These are phyloP conservation scores for Hymenoscyphus scutula DNA, from an alignment of 2,329 filamentous ascomycete genomes.

Conservation along the genomic window DNA sequence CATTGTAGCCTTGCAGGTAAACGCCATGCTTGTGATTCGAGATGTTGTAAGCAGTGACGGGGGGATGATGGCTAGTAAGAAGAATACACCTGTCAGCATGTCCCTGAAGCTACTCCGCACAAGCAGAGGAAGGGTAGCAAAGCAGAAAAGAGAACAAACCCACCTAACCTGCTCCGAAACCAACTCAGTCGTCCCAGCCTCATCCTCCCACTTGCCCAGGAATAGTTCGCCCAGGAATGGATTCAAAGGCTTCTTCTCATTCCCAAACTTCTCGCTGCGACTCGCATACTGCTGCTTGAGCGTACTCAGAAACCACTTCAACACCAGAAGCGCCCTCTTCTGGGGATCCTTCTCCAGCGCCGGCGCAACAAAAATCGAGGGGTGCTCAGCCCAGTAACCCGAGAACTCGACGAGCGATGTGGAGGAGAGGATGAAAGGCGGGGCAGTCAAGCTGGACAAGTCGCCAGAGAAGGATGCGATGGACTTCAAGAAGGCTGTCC, in stretches of 20 bases:
- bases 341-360: conserved; percentile 74
- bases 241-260: conserved; percentile 97
- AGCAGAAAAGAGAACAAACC: conserved; percentile 7
- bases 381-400: conserved; percentile 80
- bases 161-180: conserved; percentile 91
- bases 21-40: conserved; percentile 83
- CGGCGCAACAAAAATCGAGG: conserved; percentile 75
- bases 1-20: conserved; percentile 82
- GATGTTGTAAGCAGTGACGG: conserved; percentile 91
- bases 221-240: conserved; percentile 96
- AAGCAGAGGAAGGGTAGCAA: background rate
- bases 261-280: conserved; percentile 75
- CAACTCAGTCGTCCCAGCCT: conserved; percentile 76
- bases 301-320: conserved; percentile 94
- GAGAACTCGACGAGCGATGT: conserved; percentile 79
- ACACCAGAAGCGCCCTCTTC: conserved; percentile 80
- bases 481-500: conserved; percentile 47
- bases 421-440: conserved; percentile 77
- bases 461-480: conserved; percentile 82
- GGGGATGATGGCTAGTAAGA: conserved; percentile 73
- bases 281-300: conserved; percentile 80
- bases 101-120: background rate
- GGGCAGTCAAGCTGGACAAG: conserved; percentile 75
- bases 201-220: conserved; percentile 84
- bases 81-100: conserved; percentile 12